These are phyloP conservation scores for Volvox carteri DNA, from an alignment of 163 green algal species.

Conservation along the genomic window DNA sequence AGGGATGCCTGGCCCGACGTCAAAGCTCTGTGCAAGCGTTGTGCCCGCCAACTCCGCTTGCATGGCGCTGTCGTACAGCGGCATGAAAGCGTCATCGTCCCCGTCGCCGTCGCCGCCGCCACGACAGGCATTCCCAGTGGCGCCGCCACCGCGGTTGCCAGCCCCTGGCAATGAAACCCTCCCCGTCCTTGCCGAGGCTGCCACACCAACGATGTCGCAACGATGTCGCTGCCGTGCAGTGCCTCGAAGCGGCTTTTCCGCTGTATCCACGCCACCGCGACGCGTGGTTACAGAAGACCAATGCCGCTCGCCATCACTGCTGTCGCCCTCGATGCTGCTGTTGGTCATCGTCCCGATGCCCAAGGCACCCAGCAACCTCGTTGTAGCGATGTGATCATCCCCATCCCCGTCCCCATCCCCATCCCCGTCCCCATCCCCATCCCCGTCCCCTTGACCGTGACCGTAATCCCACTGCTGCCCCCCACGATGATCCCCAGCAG, in stretches of 20 bases:
- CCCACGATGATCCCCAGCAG: no score
- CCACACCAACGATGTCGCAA: neutral
- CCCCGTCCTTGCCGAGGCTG: neutral
- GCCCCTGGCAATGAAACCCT: neutral
- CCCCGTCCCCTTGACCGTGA: no score
- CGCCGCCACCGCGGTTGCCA: neutral
- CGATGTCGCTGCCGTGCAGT: neutral
- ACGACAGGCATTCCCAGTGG: no score
- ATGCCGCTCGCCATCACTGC: neutral
- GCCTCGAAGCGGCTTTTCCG: neutral
- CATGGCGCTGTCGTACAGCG: slow-evolving; percentile 74
- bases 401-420: neutral
- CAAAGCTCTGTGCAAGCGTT: slow-evolving; percentile 75
- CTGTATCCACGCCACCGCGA: neutral
- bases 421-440: slow-evolving; percentile 15
- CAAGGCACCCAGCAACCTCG: slow-evolving; percentile 1
- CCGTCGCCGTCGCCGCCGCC: neutral
- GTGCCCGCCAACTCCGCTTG: slow-evolving; percentile 77
- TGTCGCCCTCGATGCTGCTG: neutral
- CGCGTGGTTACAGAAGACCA: neutral
- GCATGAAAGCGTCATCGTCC: slow-evolving; percentile 70
- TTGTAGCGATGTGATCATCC: neutral
- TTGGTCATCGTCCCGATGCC: neutral
- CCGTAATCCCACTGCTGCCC: neutral
- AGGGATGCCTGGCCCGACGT: neutral